These are phyloP conservation scores for Neofusicoccum umdonicola DNA, from an alignment of 2,329 filamentous ascomycete genomes.

Conservation along the genomic window DNA sequence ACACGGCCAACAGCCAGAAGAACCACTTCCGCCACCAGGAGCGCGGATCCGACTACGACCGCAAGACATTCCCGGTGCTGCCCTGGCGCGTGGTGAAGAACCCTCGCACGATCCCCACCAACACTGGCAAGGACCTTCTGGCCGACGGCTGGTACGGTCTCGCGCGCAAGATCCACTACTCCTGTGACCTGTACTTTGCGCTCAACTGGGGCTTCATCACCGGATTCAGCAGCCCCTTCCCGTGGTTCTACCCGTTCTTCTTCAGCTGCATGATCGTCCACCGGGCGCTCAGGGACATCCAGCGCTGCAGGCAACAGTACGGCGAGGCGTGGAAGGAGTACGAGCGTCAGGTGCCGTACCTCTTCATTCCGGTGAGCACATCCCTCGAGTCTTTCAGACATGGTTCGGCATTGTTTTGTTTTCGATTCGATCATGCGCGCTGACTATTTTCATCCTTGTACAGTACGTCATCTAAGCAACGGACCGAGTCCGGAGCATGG, in stretches of 20 bases:
- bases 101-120: slow-evolving; percentile 72
- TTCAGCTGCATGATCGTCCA: slow-evolving; percentile 79
- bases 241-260: slow-evolving; percentile 86
- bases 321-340: slow-evolving; percentile 81
- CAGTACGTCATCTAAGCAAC: slow-evolving; percentile 16
- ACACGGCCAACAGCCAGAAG: slow-evolving; percentile 90
- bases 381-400: background rate
- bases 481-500: background rate
- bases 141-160: slow-evolving; percentile 83
- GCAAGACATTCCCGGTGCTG: slow-evolving; percentile 85
- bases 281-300: slow-evolving; percentile 71
- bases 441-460: background rate
- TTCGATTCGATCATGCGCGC: background rate
- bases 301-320: slow-evolving; percentile 74
- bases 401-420: background rate
- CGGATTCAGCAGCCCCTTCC: slow-evolving; percentile 76
- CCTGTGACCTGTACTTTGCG: slow-evolving; percentile 76
- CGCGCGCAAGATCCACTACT: slow-evolving; percentile 79
- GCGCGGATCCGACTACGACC: slow-evolving; percentile 62
- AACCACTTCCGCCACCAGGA: slow-evolving; percentile 84
- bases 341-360: slow-evolving; percentile 73
- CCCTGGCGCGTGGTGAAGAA: slow-evolving; percentile 82
- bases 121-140: slow-evolving; percentile 72
- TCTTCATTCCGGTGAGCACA: slow-evolving; percentile 70
- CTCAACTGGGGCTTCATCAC: slow-evolving; percentile 77